Percentiles rank a stretch among this genome's conserved stretches.
These are phyloP conservation scores for Gossypium anomalum DNA, from an alignment of 345 rosid genomes.

Conservation along the genomic window DNA sequence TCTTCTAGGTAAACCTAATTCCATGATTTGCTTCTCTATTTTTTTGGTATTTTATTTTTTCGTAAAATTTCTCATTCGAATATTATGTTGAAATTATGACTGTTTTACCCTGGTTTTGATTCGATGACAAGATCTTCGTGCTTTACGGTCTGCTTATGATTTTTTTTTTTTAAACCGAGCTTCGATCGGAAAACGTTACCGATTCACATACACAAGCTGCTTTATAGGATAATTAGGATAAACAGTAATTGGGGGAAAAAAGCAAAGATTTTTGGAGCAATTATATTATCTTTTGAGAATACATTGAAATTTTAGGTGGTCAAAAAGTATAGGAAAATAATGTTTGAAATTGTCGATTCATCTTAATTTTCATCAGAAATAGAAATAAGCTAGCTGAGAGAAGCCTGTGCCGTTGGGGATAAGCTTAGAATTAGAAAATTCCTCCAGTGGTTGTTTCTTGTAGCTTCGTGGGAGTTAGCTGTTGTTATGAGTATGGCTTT, in stretches of 20 bases:
- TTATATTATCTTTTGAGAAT: neutral
- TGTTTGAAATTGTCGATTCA: neutral
- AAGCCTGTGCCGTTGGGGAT: neutral
- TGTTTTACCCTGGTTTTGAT: neutral
- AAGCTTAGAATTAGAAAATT: neutral
- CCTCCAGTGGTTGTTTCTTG: neutral
- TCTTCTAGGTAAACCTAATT: constrained; percentile 56
- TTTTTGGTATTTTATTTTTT: neutral
- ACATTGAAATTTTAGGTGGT: neutral
- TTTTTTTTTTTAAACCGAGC: neutral
- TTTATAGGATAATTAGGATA: neutral
- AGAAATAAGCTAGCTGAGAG: neutral
- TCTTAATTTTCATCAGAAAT: neutral
- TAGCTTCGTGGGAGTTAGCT: neutral
- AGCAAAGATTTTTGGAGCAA: neutral
- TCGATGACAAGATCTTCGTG: neutral
- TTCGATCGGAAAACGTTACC: neutral
- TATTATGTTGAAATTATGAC: neutral
- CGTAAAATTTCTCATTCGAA: neutral
- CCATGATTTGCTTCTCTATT: neutral
- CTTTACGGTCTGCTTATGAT: neutral
- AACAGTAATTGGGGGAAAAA: neutral
- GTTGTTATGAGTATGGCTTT: neutral
- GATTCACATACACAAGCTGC: neutral
- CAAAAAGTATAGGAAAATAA: neutral